Base-by-base conservation (phyloP, 2,329 filamentous ascomycete genomes). In the Cordyceps cateniannulata region DNA sequence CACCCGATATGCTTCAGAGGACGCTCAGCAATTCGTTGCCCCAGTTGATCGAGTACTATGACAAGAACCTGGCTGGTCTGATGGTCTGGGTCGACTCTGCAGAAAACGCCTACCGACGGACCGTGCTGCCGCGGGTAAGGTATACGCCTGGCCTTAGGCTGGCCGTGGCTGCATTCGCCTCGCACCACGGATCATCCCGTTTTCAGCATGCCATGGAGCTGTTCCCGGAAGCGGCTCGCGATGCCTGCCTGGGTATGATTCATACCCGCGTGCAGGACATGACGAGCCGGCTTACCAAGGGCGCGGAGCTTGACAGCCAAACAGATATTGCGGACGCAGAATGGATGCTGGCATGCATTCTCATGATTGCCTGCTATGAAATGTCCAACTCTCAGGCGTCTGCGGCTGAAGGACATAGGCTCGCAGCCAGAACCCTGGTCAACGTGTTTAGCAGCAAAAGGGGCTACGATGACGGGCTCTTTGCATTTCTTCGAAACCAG, bases 11-110 rank as follows among this genome's bases (percentile, higher is more conserved):
- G 16, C 24, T 61, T 7, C 59, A 61, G n/a, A 55, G 50, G 18
- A 32, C 51, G 4, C 47, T 54, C 10, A 22, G 62, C 32, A 59
- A 59, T 10, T 67, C 69, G 20, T 61, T 63, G 18, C 63, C 63
- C 6, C 62, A 66, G 12, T 67, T 71, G 48, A 65, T 71, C 32
- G 66, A 70, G 9, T 70, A 71, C 54, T 71, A 69, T 52, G 67
- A 69, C 35, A 67, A 68, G 55, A 63, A 69, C 54, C 53, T 71
- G 27, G 69, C 69, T 3, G 66, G 68, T 6, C 63, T 70, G 12
- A 71, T 71, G 69, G 69, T 71, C 18, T 71, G 69, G 69, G 62
- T 71, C 20, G 69, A 71, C 54, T 68, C 69, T 10, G 65, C 64
- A 4, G 65, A 69, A 20, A 71, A 71, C 40, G 66, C 66, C 32